A percentile compares a stretch with the other conserved stretches of the same genome.
These are phyloP conservation scores for Xylaria arbuscula DNA, from an alignment of 2,329 filamentous ascomycete genomes.

Conservation along the genomic window DNA sequence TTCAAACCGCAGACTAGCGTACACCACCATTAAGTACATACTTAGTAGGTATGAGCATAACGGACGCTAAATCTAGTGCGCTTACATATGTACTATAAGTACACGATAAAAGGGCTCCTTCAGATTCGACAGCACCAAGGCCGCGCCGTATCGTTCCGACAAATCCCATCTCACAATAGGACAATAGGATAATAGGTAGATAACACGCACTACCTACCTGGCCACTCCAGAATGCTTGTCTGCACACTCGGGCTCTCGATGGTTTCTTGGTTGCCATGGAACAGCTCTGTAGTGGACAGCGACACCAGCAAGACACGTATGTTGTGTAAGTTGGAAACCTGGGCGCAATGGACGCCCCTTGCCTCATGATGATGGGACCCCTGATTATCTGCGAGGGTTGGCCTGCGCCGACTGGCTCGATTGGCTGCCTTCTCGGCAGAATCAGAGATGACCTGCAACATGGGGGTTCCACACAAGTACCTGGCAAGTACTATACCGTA, in stretches of 20 bases:
- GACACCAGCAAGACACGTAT: constrained; percentile 37
- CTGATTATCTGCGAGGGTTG: constrained; percentile 42
- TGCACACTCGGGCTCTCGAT: constrained; percentile 28
- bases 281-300: constrained; percentile 23
- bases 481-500: constrained; percentile 39
- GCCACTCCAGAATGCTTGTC: constrained; percentile 15
- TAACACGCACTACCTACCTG: not conserved
- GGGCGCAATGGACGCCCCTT: constrained; percentile 44
- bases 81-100: not conserved
- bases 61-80: constrained; percentile 1
- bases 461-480: constrained; percentile 44
- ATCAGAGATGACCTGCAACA: constrained; percentile 42
- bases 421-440: constrained; percentile 47
- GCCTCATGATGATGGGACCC: constrained; percentile 46
- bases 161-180: constrained; percentile 6
- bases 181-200: no score
- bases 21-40: no score
- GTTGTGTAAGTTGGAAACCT: constrained; percentile 35
- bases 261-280: constrained; percentile 26
- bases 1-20: not conserved
- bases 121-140: constrained; percentile 11
- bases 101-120: not conserved
- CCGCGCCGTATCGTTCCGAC: not conserved
- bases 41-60: not conserved
- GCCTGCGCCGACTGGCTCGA: constrained; percentile 37